phyloP scores from a whole-genome alignment of 1,284 basidiomycete genomes.

The Irpex sp. region DNA sequence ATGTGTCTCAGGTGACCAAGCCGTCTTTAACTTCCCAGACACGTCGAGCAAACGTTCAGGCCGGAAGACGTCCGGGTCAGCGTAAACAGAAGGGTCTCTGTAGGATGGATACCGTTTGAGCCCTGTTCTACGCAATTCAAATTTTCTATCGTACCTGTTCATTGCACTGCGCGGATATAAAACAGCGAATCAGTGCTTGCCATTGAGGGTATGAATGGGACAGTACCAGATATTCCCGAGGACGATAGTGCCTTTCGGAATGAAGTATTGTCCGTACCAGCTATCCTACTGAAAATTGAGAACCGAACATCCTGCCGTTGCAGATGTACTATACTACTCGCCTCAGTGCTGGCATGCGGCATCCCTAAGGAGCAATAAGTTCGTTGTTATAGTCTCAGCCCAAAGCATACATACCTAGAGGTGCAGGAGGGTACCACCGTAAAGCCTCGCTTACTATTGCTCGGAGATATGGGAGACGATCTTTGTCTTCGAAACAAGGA shows the following conservation, averaged over 20 bases:
- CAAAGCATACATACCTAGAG: background rate
- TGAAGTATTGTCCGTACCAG: constrained; percentile 3
- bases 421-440: background rate
- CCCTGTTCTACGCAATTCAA: too few species aligned
- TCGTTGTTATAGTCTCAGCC: background rate
- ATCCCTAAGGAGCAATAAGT: background rate
- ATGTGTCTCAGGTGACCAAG: background rate
- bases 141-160: background rate
- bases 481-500: constrained; percentile 5
- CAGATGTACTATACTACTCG: background rate
- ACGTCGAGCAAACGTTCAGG: background rate
- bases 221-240: background rate
- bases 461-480: constrained; percentile 9
- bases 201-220: background rate
- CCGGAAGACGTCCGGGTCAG: background rate
- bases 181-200: background rate
- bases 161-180: background rate
- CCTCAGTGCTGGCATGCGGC: background rate
- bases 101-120: background rate
- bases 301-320: background rate
- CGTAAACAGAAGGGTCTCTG: background rate
- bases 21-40: background rate
- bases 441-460: constrained; percentile 9
- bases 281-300: background rate
- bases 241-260: constrained; percentile 3